Evolutionary conservation across 257 asterid species (phyloP).

Genomic region (Solanum raphanifolium): DNA sequence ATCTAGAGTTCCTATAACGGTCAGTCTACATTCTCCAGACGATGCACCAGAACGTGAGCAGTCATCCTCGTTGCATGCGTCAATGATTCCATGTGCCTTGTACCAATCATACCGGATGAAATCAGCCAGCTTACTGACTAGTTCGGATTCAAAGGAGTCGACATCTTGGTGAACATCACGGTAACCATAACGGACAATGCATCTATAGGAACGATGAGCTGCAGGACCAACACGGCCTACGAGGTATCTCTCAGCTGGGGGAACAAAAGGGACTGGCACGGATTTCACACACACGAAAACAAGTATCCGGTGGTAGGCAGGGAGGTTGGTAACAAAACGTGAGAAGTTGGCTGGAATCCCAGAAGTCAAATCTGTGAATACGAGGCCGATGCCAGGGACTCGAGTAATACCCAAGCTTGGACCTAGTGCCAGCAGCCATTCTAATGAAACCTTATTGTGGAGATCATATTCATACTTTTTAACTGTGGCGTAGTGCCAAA

Average conservation of each 20-base stretch:
- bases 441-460: slow-evolving; percentile 86
- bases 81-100: slow-evolving; percentile 24
- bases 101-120: slow-evolving; percentile 72
- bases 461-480: slow-evolving; percentile 84
- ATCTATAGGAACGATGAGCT: slow-evolving; percentile 75
- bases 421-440: slow-evolving; percentile 93
- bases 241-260: slow-evolving; percentile 75
- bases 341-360: slow-evolving; percentile 96
- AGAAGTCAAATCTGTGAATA: slow-evolving; percentile 84
- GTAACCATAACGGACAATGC: slow-evolving; percentile 90
- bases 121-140: slow-evolving; percentile 46
- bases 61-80: slow-evolving; percentile 25
- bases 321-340: slow-evolving; percentile 89
- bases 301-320: slow-evolving; percentile 83
- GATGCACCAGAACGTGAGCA: slow-evolving; percentile 34
- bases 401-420: slow-evolving; percentile 93
- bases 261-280: slow-evolving; percentile 81
- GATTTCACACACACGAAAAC: slow-evolving; percentile 85
- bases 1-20: slow-evolving; percentile 61
- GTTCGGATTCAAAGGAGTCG: slow-evolving; percentile 77
- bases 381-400: slow-evolving; percentile 86
- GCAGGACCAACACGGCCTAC: slow-evolving; percentile 93
- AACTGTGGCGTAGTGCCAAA: slow-evolving; percentile 89
- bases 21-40: slow-evolving; percentile 46
- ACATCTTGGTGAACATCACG: slow-evolving; percentile 91